Percentiles rank a stretch among this genome's conserved stretches.
phyloP scores from a whole-genome alignment of 1,139 yeast genomes.

The Kodamaea alishanica region DNA sequence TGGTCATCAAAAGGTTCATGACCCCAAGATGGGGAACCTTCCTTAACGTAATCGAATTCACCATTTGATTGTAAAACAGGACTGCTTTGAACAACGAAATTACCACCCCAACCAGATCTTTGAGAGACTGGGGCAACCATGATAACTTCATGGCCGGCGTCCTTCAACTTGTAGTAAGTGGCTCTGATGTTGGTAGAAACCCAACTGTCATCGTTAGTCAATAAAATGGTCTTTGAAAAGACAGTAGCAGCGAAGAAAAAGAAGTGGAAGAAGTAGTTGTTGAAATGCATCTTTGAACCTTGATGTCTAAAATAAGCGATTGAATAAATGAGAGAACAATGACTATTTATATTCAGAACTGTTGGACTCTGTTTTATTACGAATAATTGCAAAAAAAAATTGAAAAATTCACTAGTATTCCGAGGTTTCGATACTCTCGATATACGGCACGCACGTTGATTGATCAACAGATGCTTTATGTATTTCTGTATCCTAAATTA shows the following conservation, averaged over 20 bases:
- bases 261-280: conserved; percentile 8
- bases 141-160: conserved; percentile 53
- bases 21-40: conserved; percentile 48
- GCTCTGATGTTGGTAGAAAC: conserved; percentile 59
- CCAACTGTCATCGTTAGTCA: conserved; percentile 62
- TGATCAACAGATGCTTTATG: too few species aligned
- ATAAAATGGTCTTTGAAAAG: conserved; percentile 45
- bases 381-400: too few species aligned
- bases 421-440: too few species aligned
- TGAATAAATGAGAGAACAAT: too few species aligned
- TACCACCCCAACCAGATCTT: conserved; percentile 59
- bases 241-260: conserved; percentile 13
- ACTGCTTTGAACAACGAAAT: conserved; percentile 44
- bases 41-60: conserved; percentile 38
- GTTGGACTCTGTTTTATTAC: too few species aligned
- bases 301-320: too few species aligned
- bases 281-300: conserved; percentile 12
- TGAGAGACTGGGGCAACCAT: conserved; percentile 57
- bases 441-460: too few species aligned
- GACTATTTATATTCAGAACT: too few species aligned
- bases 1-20: conserved; percentile 41
- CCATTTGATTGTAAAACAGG: conserved; percentile 40
- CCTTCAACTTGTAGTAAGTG: conserved; percentile 49
- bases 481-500: too few species aligned
- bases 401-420: too few species aligned